A percentile compares a stretch with the other conserved stretches of the same genome.
Evolutionary conservation across 148 eudicot species (phyloP).

Genomic region (Nepenthes gracilis): DNA sequence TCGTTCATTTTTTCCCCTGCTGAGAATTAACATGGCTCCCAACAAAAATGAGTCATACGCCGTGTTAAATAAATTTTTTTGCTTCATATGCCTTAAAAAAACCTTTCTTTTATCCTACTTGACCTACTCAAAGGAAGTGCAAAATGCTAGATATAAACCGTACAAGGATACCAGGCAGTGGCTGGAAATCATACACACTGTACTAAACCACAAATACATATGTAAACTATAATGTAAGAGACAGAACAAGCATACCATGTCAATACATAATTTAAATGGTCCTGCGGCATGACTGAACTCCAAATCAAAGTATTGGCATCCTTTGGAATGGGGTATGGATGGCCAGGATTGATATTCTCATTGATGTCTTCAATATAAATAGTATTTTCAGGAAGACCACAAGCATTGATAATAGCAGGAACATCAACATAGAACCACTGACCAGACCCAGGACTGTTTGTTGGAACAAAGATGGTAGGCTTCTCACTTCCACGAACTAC

Average conservation of each 20-base stretch:
- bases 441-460: conserved; percentile 58
- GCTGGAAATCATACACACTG: too few relatives aligned
- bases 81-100: too few relatives aligned
- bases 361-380: conserved; percentile 67
- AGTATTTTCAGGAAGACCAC: conserved; percentile 63
- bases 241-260: conserved; percentile 50
- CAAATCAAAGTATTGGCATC: conserved; percentile 61
- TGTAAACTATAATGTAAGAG: background rate
- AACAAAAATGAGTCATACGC: too few relatives aligned
- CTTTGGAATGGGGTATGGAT: conserved; percentile 83
- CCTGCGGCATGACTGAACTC: conserved; percentile 96
- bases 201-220: background rate
- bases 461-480: conserved; percentile 92
- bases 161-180: too few relatives aligned
- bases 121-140: too few relatives aligned
- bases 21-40: too few relatives aligned
- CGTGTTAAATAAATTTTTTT: too few relatives aligned
- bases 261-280: conserved; percentile 78
- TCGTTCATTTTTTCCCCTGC: too few relatives aligned
- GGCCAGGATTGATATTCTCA: conserved; percentile 52
- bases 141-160: too few relatives aligned
- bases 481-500: conserved; percentile 93
- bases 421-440: conserved; percentile 98
- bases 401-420: conserved; percentile 57
- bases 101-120: too few relatives aligned